phyloP scores from a whole-genome alignment of 768 basidiomycete genomes.

The Kwoniella sp. region DNA sequence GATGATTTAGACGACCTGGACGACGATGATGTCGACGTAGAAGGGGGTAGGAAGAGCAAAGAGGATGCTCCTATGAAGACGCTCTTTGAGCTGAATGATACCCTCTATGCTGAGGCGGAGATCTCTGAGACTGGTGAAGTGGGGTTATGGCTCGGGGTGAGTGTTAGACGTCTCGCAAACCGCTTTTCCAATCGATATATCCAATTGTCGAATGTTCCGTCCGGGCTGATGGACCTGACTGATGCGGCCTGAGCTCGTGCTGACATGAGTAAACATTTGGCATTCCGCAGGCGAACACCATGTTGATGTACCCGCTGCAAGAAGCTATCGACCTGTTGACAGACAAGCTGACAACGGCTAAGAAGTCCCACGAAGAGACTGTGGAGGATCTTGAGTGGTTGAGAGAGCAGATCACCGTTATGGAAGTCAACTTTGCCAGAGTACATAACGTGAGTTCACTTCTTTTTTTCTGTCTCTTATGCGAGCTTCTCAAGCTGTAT shows the following conservation, averaged over 20 bases:
- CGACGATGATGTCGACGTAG: conserved; percentile 39
- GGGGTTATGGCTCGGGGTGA: conserved; percentile 92
- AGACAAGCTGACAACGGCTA: conserved; percentile 73
- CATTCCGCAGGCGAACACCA: conserved; percentile 80
- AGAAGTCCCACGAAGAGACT: conserved; percentile 66
- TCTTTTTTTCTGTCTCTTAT: no score
- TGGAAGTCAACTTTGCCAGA: conserved; percentile 93
- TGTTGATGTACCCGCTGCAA: conserved; percentile 87
- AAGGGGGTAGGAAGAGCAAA: conserved; percentile 55
- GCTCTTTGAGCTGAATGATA: conserved; percentile 94
- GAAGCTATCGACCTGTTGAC: conserved; percentile 73
- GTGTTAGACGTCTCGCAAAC: no score
- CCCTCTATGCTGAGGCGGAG: conserved; percentile 87
- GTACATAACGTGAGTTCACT: conserved; percentile 70
- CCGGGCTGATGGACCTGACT: no score
- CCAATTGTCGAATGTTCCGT: no score
- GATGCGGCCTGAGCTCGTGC: no score
- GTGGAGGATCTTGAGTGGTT: conserved; percentile 89
- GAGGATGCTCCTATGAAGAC: conserved; percentile 64
- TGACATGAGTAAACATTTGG: no score
- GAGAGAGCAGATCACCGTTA: conserved; percentile 90
- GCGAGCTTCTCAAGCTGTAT: no score
- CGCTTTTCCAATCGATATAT: no score
- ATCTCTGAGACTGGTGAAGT: conserved; percentile 85
- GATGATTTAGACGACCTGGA: conserved; percentile 62